Evolutionary conservation across 306 rosid genomes (phyloP), one percentile per base, ranked within the genome.

Genomic region (Vigna radiata): DNA sequence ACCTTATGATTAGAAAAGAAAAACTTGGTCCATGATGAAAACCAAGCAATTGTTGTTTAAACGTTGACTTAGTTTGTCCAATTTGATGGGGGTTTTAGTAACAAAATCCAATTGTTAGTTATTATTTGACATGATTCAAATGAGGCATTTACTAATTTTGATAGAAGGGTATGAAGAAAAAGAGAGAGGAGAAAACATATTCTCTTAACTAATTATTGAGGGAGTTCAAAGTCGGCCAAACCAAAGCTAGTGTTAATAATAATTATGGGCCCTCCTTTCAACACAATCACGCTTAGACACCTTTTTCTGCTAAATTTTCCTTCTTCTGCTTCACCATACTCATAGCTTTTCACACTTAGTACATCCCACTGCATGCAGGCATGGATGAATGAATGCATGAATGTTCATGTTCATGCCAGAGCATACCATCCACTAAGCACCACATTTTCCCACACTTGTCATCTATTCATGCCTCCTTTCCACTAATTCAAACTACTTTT

Each of bases 361-460:
- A 73, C 80, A 66, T 77, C 44, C 29, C 60, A 61, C 33, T 71
- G 55, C 72, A 49, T 31, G 79, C 61, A 68, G 78, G 68, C 44
- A 59, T 59, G 65, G 27, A 50, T 48, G 68, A 33, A 33, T 31
- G 39, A 33, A 2, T 31, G 72, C 44, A 59, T 59, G 65, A 59
- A 50, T 56, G 68, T 25, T 59, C 41, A 50, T 56, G 68, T 25
- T 59, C 41, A 18, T 66, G 46, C 33, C 33, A 58, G 61, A 46
- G 9, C 65, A 73, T 4, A 83, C 60, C 79, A 36, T 77, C 68
- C 81, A 78, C 80, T 72, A 47, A 4, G 27, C 25, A 52, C 31
- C 49, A 68, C 77, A 48, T 73, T 73, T 54, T 53, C 25, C 61
- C 33, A 77, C 85, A 81, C n/a, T 68, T 90, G 87, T 81, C 88